Base-by-base conservation (phyloP, 768 basidiomycete species). In the Daedalea quercina region DNA sequence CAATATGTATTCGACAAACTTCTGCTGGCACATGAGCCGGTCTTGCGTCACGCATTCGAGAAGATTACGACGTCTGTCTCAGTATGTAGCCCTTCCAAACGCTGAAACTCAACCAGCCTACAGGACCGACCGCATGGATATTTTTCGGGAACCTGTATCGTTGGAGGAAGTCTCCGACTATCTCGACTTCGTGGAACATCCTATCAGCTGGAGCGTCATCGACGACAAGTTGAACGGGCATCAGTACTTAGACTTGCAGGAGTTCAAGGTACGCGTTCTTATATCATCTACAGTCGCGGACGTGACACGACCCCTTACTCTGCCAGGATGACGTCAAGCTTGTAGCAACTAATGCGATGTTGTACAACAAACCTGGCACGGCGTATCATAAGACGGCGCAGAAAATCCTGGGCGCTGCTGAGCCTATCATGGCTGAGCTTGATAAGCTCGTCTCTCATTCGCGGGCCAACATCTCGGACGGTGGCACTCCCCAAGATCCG, bases 141-240 rank as follows among this genome's bases (percentile, higher is more conserved):
- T 83, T 56, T 98, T 98, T 70, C 80, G 81, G 54, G 80, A 85
- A 54, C 92, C 94, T 0, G 93, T 97, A 34, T 85, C 83, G 40
- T 83, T 74, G 58, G 71, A 69, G 1, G 81, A 87, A 37, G 91
- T 94, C 0, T 90, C 89, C 1, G 94, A 97, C 63, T 99, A 99
- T 65, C 92, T 87, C 62, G 86, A 91, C 44, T 74, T 96, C 33
- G 77, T 99, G 62, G 77, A 82, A 60, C 72, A 77, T 3, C 96
- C 96, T 0, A 96, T 96, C 91, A 87, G 85, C 55, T 94, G 94
- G 84, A 76, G 75, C 12, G 76, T 75, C 25, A 95, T 99, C 62
- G 85, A 90, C 44, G 68, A 70, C 25, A 95, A 90, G 66, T 72
- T 99, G 26, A 87, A 94, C 48, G 74, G 76, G 33, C 85, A 90